Base-by-base conservation (phyloP, 1,284 basidiomycete genomes). In the Ceratobasidium papillatum region DNA sequence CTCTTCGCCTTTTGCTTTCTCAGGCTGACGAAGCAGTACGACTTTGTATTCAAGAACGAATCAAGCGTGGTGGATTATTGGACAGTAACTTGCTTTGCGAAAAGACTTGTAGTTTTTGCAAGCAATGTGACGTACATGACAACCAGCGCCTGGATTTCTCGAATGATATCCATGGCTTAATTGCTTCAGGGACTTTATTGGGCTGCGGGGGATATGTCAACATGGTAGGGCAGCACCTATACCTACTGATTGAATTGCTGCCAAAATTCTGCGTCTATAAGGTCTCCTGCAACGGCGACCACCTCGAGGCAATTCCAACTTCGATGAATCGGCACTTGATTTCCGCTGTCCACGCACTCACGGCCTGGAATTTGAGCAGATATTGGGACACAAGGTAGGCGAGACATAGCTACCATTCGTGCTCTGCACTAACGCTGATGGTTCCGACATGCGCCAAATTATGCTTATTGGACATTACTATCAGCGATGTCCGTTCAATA, bases 251-350 rank as follows among this genome's bases (percentile, higher is more conserved):
- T 22, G 30, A 27, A 56, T 74, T 19, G 41, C 38, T 2, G 38
- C 45, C 14, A 59, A 74, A 34, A 41, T 25, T 17, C 1, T 11
- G n/a, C 59, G 72, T 19, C 59, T 74, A 2, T 27, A 56, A 52
- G 62, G 36, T 22, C 17, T 66, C 22, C 30, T 65, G 17, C n/a
- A 38, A 8, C 17, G 4, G 0, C 65, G 65, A 81, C 11, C 77
- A 9, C 68, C 78, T 45, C 64, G 76, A 25, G 79, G 83, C 62
- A 82, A 82, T 43, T 82, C 80, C 54, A 83, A 83, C 69, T 80
- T 82, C 79, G 82, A 84, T 78, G 81, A 83, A 75, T 82, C 82
- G 7, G 81, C 81, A 1, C 74, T 83, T 1, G 82, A 82, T 75
- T 82, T 79, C 76, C 76, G 77, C 11, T 74, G 77, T 74, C 75